Evolutionary conservation across 306 rosid genomes (phyloP), one percentile per base, ranked within the genome.

Genomic region (Quillaja saponaria): DNA sequence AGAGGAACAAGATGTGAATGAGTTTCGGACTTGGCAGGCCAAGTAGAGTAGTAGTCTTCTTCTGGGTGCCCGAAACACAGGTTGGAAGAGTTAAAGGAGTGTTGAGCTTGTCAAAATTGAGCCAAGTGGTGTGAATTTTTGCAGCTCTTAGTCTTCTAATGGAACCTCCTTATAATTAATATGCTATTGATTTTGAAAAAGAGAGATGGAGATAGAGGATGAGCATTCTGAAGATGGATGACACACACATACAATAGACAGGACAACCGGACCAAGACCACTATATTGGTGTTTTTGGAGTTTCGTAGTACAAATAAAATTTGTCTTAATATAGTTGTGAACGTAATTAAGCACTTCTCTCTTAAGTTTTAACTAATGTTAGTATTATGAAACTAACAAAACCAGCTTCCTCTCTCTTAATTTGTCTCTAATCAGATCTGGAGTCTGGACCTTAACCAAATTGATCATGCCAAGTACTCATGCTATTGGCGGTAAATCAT

Each of bases 31-130:
- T n/a, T n/a, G n/a, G n/a, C n/a, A n/a, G n/a, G n/a, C n/a, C n/a
- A n/a, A n/a, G n/a, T n/a, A n/a, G n/a, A n/a, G n/a, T n/a, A n/a
- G n/a, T n/a, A n/a, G n/a, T 25, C 31, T 25, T 69, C 69, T 57
- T 58, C 33, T 48, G 54, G 55, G 58, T 41, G 54, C 38, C 71
- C 35, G 5, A 33, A 55, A 53, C 64, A 7, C 13, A 16, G n/a
- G 38, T 6, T 18, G 53, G 39, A 64, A 56, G 55, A 58, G n/a
- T n/a, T n/a, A n/a, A n/a, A n/a, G n/a, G n/a, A n/a, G 73, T 58
- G 20, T 74, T 74, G 82, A 78, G 67, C 42, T 64, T 78, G 78
- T 80, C 80, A 82, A 78, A 82, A 60, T 73, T 66, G 81, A 67
- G 49, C 72, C 54, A 31, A 51, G 17, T 58, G 16, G 16, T 55